phyloP scores from a whole-genome alignment of 169 alveolate genomes.

The Plasmodium knowlesi region DNA sequence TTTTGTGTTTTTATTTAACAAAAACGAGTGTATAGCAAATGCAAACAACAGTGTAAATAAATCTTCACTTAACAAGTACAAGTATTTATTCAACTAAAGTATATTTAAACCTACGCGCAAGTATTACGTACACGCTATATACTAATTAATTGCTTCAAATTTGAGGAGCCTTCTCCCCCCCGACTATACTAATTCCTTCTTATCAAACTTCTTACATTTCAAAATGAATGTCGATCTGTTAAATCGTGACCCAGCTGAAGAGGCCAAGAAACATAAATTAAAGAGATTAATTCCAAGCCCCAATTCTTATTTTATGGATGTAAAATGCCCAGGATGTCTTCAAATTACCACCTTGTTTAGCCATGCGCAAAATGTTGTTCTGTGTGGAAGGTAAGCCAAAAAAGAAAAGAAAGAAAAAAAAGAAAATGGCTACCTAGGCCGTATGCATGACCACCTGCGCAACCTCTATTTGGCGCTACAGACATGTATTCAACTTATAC shows the following conservation, averaged over 20 bases:
- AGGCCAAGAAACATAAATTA: conserved; percentile 95
- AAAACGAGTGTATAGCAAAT: neutral
- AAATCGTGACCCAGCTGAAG: conserved; percentile 95
- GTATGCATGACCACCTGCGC: neutral
- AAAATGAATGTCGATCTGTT: conserved; percentile 96
- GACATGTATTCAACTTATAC: neutral
- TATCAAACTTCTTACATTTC: conserved; percentile 18
- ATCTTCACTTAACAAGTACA: neutral
- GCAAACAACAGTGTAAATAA: neutral
- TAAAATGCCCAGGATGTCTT: conserved; percentile 97
- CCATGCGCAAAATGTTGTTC: conserved; percentile 95
- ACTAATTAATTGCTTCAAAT: neutral
- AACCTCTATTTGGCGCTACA: conserved; percentile 4
- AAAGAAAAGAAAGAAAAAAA: conserved; percentile 6
- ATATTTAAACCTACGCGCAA: conserved; percentile 21
- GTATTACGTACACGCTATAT: conserved; percentile 6
- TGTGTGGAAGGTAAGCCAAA: conserved; percentile 88
- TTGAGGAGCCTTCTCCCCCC: neutral
- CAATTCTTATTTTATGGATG: conserved; percentile 98
- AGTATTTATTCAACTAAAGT: neutral
- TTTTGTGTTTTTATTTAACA: neutral
- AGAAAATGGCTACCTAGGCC: neutral
- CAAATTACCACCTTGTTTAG: conserved; percentile 95
- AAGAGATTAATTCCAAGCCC: conserved; percentile 98
- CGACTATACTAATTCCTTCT: neutral